Evolutionary conservation across 371 early-diverging fungal species (phyloP).

Genomic region (Chytridium lagenaria): DNA sequence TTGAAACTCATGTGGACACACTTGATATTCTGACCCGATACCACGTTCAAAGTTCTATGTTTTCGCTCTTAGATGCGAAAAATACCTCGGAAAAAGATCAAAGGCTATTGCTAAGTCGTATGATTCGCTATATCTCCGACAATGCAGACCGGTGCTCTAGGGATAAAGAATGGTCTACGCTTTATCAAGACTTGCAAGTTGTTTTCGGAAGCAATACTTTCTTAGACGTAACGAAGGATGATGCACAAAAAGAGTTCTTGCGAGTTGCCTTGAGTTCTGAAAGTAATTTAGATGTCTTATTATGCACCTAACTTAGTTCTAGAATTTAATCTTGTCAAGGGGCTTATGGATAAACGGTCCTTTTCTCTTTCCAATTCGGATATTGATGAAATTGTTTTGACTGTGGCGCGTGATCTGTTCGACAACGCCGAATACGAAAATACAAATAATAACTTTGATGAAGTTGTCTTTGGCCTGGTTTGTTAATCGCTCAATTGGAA

Average conservation of each 20-base stretch:
- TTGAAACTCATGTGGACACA: constrained; percentile 61
- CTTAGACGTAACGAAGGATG: constrained; percentile 57
- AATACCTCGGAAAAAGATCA: constrained; percentile 37
- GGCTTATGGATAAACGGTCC: background rate
- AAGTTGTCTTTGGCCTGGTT: constrained; percentile 80
- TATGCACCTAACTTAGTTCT: background rate
- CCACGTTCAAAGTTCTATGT: constrained; percentile 62
- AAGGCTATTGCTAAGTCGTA: constrained; percentile 39
- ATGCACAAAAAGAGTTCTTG: constrained; percentile 60
- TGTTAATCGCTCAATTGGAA: constrained; percentile 14
- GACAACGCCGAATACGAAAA: constrained; percentile 79
- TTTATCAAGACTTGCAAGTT: constrained; percentile 68
- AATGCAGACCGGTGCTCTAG: background rate
- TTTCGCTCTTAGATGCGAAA: constrained; percentile 54
- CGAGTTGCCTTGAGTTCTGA: constrained; percentile 71
- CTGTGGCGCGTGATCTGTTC: constrained; percentile 75
- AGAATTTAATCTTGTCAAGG: constrained; percentile 13
- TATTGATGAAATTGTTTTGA: constrained; percentile 40
- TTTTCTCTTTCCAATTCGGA: background rate
- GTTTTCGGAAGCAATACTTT: constrained; percentile 66
- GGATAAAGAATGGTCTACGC: constrained; percentile 68
- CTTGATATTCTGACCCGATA: constrained; percentile 71
- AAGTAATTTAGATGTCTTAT: constrained; percentile 51
- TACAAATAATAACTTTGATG: constrained; percentile 68
- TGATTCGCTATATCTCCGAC: background rate